A percentile compares a stretch with the other conserved stretches of the same genome.
phyloP scores from a whole-genome alignment of 257 asterid genomes.

The Misopates orontium region DNA sequence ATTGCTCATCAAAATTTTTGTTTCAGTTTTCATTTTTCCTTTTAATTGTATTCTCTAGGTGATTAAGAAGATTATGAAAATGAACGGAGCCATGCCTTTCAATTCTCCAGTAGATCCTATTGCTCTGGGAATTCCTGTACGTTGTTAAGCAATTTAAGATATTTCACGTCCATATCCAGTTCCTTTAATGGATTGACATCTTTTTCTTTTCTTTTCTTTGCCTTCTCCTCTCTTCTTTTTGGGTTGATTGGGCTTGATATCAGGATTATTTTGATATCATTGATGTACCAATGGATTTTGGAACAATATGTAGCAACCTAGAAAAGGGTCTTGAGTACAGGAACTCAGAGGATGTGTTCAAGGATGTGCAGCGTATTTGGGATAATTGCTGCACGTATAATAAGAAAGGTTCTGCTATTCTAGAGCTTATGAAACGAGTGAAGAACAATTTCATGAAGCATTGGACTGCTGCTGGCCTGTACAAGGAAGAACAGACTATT shows the following conservation, averaged over 20 bases:
- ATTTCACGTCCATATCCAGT: neutral
- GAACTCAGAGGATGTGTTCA: conserved; percentile 55
- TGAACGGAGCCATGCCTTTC: conserved; percentile 14
- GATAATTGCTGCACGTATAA: conserved; percentile 59
- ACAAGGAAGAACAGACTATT: conserved; percentile 40
- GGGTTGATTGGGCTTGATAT: conserved; percentile 4
- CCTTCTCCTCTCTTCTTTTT: neutral
- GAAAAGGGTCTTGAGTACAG: conserved; percentile 56
- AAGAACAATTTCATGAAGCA: conserved; percentile 47
- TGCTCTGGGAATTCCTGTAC: conserved; percentile 39
- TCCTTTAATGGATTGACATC: conserved; percentile 10
- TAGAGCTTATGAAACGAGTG: conserved; percentile 65
- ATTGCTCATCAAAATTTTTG: neutral
- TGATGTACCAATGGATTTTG: conserved; percentile 65
- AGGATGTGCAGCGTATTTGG: conserved; percentile 59
- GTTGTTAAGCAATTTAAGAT: neutral
- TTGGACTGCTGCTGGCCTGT: conserved; percentile 56
- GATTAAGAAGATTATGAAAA: conserved; percentile 41
- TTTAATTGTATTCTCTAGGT: conserved; percentile 35
- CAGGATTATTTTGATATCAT: conserved; percentile 70
- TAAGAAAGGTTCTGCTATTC: conserved; percentile 45
- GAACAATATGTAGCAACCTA: conserved; percentile 58
- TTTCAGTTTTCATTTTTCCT: conserved; percentile 9
- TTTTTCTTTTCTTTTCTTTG: neutral
- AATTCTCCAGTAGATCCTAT: conserved; percentile 25